phyloP scores from a whole-genome alignment of 441 rosid species.

The Jatropha multifida region DNA sequence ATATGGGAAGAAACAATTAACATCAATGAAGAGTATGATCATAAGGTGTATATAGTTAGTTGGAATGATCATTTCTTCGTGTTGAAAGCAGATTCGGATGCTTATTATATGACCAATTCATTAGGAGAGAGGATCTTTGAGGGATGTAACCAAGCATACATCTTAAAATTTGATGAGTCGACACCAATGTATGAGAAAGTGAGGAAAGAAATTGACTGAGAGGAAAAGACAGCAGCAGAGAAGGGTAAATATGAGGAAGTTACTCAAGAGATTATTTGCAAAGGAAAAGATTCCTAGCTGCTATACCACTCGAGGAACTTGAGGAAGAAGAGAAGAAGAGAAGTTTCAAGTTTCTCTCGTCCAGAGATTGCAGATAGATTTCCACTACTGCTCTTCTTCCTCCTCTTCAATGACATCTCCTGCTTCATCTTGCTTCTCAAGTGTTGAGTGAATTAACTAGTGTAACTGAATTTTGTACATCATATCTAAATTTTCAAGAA shows the following conservation, averaged over 20 bases:
- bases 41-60: constrained; percentile 52
- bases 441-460: not conserved
- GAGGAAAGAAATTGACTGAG: not conserved
- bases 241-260: constrained; percentile 11
- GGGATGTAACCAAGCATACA: constrained; percentile 67
- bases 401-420: constrained; percentile 22
- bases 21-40: constrained; percentile 11
- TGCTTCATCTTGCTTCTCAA: constrained; percentile 13
- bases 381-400: constrained; percentile 40
- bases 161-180: constrained; percentile 59
- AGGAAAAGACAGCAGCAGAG: constrained; percentile 6
- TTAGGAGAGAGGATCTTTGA: constrained; percentile 66
- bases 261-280: constrained; percentile 36
- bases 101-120: constrained; percentile 55
- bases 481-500: not conserved
- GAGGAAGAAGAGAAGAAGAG: constrained; percentile 53
- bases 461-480: not conserved
- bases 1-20: constrained; percentile 45
- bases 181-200: constrained; percentile 34
- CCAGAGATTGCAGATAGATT: constrained; percentile 64
- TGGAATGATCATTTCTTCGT: constrained; percentile 90
- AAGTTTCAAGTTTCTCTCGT: constrained; percentile 33
- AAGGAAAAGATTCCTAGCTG: constrained; percentile 69
- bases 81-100: constrained; percentile 44
- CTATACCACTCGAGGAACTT: constrained; percentile 45